Evolutionary conservation across 768 basidiomycete genomes (phyloP), one percentile per base, ranked within the genome.

Genomic region (Xerocomellus intermedius): DNA sequence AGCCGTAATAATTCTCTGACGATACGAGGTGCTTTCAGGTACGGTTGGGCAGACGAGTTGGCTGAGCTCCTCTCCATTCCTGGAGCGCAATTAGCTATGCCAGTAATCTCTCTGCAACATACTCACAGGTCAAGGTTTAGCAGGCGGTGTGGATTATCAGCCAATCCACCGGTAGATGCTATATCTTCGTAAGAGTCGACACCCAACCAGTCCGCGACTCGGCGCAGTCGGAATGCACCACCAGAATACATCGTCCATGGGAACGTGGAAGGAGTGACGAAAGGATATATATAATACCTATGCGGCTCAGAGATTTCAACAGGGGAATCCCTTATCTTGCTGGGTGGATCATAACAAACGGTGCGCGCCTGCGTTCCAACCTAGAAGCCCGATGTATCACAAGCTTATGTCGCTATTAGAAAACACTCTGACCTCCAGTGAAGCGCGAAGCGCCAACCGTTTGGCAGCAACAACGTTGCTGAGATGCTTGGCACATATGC

Each of bases 231-330:
- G 64, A 86, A 87, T 26, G 77, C 70, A 54, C 74, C 72, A 37
- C 72, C 72, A 10, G 74, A 57, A 21, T 70, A 71, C 59, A 77
- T 71, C 37, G 73, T 79, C 77, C 81, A 83, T 8, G 79, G 77
- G 36, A 81, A 66, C 10, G 78, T 64, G 16, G 75, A 79, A 12
- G 80, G 73, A 1, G 81, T 71, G 7, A 81, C 60, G 63, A 88
- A 88, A 0, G 89, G 89, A 67, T 84, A 91, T 37, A 88, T 59
- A n/a, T 85, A 79, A 65, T 87, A 89, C 17, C 64, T 64, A 30
- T 70, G 66, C 4, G 72, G 68, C 44, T 73, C 73, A n/a, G 69
- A 48, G 5, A 65, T 54, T n/a, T 64, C 61, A 37, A 69, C 45
- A 4, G 70, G 67, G 2, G 64, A 65, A 10, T 61, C 57, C 21